Evolutionary conservation across 352 stramenopile species (phyloP).

Genomic region (Globisporangium lucens): DNA sequence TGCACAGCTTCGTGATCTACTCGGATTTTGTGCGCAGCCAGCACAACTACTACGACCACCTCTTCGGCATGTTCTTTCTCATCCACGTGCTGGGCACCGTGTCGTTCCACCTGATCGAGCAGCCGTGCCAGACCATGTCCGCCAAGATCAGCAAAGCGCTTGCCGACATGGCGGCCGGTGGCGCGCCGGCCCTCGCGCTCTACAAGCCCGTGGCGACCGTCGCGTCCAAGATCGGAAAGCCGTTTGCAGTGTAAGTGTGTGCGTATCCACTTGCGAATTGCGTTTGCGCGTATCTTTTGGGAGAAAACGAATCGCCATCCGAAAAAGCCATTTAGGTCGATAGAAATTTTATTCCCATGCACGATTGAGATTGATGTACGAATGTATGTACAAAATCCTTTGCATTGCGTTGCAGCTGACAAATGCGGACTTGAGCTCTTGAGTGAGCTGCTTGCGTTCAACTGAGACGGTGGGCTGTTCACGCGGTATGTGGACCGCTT

Average conservation of each 20-base stretch:
- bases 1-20: conserved; percentile 40
- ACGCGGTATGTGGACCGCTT: too few relatives aligned
- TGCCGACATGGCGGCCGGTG: background rate
- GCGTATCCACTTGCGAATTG: background rate
- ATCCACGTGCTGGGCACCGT: conserved; percentile 25
- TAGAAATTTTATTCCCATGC: too few relatives aligned
- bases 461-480: too few relatives aligned
- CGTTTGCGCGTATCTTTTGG: too few relatives aligned
- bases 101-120: conserved; percentile 42
- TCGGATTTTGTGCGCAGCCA: conserved; percentile 18
- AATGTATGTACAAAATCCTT: too few relatives aligned
- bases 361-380: too few relatives aligned
- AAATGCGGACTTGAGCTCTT: too few relatives aligned
- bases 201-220: background rate
- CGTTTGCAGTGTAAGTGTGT: background rate
- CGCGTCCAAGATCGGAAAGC: background rate
- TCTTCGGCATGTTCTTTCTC: conserved; percentile 21
- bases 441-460: too few relatives aligned
- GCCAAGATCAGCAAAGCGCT: conserved; percentile 23
- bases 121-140: conserved; percentile 42
- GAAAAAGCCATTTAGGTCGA: too few relatives aligned
- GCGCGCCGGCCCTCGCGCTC: background rate
- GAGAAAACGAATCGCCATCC: too few relatives aligned
- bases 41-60: conserved; percentile 18
- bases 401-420: too few relatives aligned